Conservation (phyloP, 23 red algal species). For the Chondrus crispus region DNA sequence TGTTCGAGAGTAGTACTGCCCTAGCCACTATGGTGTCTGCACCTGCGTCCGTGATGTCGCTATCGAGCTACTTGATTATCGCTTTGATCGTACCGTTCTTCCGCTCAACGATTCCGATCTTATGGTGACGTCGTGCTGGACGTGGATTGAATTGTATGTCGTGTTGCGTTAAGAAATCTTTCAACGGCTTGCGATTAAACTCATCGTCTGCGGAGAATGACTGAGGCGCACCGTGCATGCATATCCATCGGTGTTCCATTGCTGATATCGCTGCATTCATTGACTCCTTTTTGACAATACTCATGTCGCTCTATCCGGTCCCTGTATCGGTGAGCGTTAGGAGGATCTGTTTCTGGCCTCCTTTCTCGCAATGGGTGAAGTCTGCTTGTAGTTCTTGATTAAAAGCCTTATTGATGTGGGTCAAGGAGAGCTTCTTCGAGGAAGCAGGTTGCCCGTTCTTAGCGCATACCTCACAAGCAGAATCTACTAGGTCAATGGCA, state of each 20-base stretch:
- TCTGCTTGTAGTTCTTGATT: not conserved
- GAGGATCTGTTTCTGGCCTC: not conserved
- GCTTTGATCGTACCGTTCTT: not conserved
- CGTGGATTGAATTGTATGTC: not conserved
- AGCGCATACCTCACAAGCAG: constrained; percentile 17
- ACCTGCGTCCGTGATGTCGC: not conserved
- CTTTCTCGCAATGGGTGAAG: not conserved
- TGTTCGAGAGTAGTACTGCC: not conserved
- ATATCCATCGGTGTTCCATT: not conserved
- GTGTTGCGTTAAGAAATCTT: not conserved
- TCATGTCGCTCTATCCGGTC: not conserved
- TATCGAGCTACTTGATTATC: not conserved
- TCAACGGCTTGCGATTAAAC: not conserved
- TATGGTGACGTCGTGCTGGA: not conserved
- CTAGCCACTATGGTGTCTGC: not conserved
- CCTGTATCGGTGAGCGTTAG: not conserved
- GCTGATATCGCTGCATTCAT: not conserved
- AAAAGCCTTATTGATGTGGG: constrained; percentile 14
- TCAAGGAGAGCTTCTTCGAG: not conserved
- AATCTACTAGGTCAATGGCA: not conserved
- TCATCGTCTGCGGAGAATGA: not conserved
- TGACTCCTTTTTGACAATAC: not conserved
- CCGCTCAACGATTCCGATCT: not conserved
- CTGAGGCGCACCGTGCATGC: constrained; percentile 5
- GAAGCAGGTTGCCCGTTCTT: not conserved